Evolutionary conservation across 768 basidiomycete genomes (phyloP), one percentile per base, ranked within the genome.

Genomic region (Serendipita sp.): DNA sequence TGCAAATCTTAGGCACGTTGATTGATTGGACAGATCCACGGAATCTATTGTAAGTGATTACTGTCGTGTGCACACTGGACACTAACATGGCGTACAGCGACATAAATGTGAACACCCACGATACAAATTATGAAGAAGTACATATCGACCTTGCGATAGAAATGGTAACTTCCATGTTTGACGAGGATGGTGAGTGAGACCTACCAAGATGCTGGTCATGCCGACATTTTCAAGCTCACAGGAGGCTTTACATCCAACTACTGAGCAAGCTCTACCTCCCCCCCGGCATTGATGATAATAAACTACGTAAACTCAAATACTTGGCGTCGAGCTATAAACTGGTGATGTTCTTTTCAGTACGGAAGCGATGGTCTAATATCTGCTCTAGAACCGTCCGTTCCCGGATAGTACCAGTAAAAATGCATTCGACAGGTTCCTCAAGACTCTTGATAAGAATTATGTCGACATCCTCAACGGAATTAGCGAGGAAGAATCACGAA

Each of bases 21-120:
- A 78, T 86, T 2, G 91, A 93, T 68, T 95, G 92, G 91, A 89
- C 88, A 2, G 86, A 94, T 71, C 88, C 90, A 0, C 78, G 82
- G 70, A 91, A 89, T 70, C 80, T 81, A 41, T 79, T 82, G 70
- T 81, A 70, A 77, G 77, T 74, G 23, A 23, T 23, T 23, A 23
- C 23, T 23, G 23, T 23, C 23, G 23, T 23, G 23, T 23, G 23
- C 23, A 23, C 48, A 8, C 48, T 51, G n/a, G 48, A 8, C 63
- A 81, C 81, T 30, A 78, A 78, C 47, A 68, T 78, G 8, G 75
- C 73, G 11, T 77, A 77, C 5, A 75, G 76, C 28, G 68, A 68
- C 35, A 69, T 70, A 16, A 78, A 80, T 60, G 73, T 76, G 3
- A 68, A 67, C 41, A 69, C 41, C 32, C 65, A 3, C 73, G 16